Evolutionary conservation across 2,329 filamentous ascomycete genomes (phyloP).

Genomic region (Apiospora aurea): DNA sequence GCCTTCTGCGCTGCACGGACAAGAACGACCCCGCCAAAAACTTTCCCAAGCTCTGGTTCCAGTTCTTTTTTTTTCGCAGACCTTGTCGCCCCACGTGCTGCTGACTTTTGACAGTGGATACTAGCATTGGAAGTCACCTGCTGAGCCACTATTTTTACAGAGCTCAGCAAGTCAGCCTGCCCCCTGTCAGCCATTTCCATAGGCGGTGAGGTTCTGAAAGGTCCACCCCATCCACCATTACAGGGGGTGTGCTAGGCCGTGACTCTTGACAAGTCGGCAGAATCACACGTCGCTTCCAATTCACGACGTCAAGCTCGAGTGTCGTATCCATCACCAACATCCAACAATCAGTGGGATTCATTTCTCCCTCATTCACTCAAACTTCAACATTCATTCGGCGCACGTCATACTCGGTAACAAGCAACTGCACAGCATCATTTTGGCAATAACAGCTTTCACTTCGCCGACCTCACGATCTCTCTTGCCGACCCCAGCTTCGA

Average conservation of each 20-base stretch:
- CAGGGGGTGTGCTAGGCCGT: not conserved
- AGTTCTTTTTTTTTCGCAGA: not conserved
- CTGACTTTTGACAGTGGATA: not conserved
- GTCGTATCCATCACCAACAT: conserved; percentile 8
- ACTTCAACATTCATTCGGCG: too few relatives aligned
- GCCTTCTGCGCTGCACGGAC: not conserved
- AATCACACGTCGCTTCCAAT: not conserved
- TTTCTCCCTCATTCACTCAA: not conserved
- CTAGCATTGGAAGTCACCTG: not conserved
- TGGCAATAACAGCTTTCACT: not conserved
- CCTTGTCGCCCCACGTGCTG: conserved; percentile 3
- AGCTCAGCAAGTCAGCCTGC: not conserved
- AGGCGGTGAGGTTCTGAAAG: not conserved
- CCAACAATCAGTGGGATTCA: not conserved
- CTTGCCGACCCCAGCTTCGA: not conserved
- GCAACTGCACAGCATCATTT: not conserved
- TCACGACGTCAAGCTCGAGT: conserved; percentile 1
- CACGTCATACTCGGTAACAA: too few relatives aligned
- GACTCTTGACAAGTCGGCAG: not conserved
- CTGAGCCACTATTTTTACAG: not conserved
- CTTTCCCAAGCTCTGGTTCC: conserved; percentile 7
- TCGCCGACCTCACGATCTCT: not conserved
- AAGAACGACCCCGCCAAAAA: conserved; percentile 10
- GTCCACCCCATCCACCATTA: not conserved
- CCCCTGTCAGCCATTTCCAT: not conserved